These are phyloP conservation scores for Kodamaea sagamina DNA, from an alignment of 805 yeast species.

Conservation along the genomic window DNA sequence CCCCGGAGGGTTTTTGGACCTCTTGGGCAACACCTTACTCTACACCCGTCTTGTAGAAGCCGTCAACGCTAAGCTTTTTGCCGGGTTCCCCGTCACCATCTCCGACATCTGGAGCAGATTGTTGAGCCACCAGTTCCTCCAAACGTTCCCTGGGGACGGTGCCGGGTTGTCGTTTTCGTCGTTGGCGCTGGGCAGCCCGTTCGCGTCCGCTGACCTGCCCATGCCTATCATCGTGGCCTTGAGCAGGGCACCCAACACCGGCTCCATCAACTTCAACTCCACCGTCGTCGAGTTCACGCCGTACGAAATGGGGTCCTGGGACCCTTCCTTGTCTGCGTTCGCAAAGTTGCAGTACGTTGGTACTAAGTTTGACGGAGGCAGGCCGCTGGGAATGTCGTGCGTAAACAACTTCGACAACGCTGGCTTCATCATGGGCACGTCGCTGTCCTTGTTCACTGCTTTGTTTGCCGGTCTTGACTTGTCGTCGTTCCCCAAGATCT, in stretches of 20 bases:
- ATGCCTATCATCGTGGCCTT: slow-evolving; percentile 42
- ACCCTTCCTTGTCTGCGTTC: slow-evolving; percentile 67
- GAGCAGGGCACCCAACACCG: slow-evolving; percentile 39
- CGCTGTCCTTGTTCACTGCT: slow-evolving; percentile 78
- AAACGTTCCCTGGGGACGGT: slow-evolving; percentile 24
- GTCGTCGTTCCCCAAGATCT: slow-evolving; percentile 20
- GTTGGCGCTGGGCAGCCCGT: slow-evolving; percentile 20
- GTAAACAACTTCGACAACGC: slow-evolving; percentile 74
- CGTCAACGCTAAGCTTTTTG: slow-evolving; percentile 29
- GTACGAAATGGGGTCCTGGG: slow-evolving; percentile 79
- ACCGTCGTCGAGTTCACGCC: slow-evolving; percentile 43
- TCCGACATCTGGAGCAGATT: slow-evolving; percentile 46
- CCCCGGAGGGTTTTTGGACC: slow-evolving; percentile 12
- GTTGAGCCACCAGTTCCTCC: slow-evolving; percentile 35
- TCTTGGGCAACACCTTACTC: slow-evolving; percentile 23
- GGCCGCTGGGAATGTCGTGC: slow-evolving; percentile 51
- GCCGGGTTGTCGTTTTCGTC: slow-evolving; percentile 21
- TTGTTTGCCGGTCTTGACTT: slow-evolving; percentile 58
- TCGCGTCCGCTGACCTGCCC: slow-evolving; percentile 37
- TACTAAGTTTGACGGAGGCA: slow-evolving; percentile 60
- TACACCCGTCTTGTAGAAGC: slow-evolving; percentile 40
- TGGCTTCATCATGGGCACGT: slow-evolving; percentile 80
- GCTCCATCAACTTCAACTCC: slow-evolving; percentile 34
- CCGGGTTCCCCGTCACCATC: slow-evolving; percentile 35
- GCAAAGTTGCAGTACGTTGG: slow-evolving; percentile 71